Evolutionary conservation across 495 filamentous ascomycete genomes (phyloP), one percentile per base, ranked within the genome.

Genomic region (Durotheca rogersii): DNA sequence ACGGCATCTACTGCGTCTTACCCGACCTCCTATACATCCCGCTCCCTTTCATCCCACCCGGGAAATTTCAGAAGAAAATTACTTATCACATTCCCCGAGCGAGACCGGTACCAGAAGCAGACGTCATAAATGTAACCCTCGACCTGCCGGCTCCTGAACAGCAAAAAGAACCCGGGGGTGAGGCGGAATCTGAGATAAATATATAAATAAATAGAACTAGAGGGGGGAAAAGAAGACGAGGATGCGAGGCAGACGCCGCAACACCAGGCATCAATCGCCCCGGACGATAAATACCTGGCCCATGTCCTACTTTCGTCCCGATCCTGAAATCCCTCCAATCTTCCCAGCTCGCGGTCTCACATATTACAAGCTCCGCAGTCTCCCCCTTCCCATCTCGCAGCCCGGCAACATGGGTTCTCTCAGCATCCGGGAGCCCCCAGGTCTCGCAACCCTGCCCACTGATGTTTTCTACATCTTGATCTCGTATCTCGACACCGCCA

Each of bases 391-490:
- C 32, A 35, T 27, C 16, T 25, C 31, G 34, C 18, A 21, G n/a
- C 44, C 44, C 35, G 35, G 40, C 3, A 30, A 15, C 33, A 48
- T 55, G 14, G 30, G 36, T 12, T 45, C 25, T 6, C 47, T 52
- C 11, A 56, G 15, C 12, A 44, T 40, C 10, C 41, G 38, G 1
- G 47, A 47, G 15, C 6, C 34, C 10, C 31, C 53, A 12, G 53
- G 12, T n/a, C 57, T 66, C 30, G 47, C 53, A 25, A 42, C 32
- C 0, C 61, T 76, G 2, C 72, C 72, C 7, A 46, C 64, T 52
- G 72, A 75, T 25, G 56, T 77, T 23, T 36, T 74, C 10, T 58
- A 68, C 37, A 53, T 72, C 18, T 39, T 77, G 2, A n/a, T 73
- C 19, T 49, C 57, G 11, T 56, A 65, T 34, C 47, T 75, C 12